A percentile compares a stretch with the other conserved stretches of the same genome.
Conservation (phyloP, 805 yeast genomes). For the Groenewaldozyma tartarivorans region DNA sequence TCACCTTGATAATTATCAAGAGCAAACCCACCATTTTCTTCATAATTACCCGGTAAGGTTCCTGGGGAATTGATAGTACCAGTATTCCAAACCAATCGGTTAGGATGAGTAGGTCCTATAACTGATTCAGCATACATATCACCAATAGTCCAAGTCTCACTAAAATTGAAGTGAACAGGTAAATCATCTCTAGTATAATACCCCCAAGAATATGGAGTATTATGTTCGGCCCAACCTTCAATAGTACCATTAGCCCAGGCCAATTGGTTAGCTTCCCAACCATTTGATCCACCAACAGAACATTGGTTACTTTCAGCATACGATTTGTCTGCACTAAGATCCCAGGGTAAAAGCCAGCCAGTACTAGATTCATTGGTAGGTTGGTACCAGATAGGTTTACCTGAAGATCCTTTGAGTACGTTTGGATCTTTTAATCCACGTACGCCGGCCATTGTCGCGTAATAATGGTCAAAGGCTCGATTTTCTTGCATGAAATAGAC, state of each 20-base stretch:
- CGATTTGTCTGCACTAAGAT: conserved; percentile 13
- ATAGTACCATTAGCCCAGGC: conserved; percentile 20
- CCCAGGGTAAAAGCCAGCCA: conserved; percentile 18
- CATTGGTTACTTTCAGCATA: conserved; percentile 19
- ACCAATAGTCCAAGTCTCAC: conserved; percentile 20
- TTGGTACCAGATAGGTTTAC: conserved; percentile 15
- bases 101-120: conserved; percentile 22
- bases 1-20: conserved; percentile 18
- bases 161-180: conserved; percentile 20
- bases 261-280: conserved; percentile 19
- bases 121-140: conserved; percentile 22
- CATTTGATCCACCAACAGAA: conserved; percentile 19
- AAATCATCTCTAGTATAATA: conserved; percentile 16
- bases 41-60: conserved; percentile 10
- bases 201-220: conserved; percentile 20
- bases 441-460: conserved; percentile 22
- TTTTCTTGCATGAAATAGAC: conserved; percentile 23
- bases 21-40: conserved; percentile 17
- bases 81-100: conserved; percentile 20
- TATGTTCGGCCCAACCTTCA: conserved; percentile 20
- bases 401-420: conserved; percentile 7
- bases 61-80: conserved; percentile 18
- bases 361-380: conserved; percentile 9
- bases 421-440: conserved; percentile 23
- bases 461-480: conserved; percentile 22